Conservation (phyloP, 305 asterid genomes). For the Fraxinus floribunda region DNA sequence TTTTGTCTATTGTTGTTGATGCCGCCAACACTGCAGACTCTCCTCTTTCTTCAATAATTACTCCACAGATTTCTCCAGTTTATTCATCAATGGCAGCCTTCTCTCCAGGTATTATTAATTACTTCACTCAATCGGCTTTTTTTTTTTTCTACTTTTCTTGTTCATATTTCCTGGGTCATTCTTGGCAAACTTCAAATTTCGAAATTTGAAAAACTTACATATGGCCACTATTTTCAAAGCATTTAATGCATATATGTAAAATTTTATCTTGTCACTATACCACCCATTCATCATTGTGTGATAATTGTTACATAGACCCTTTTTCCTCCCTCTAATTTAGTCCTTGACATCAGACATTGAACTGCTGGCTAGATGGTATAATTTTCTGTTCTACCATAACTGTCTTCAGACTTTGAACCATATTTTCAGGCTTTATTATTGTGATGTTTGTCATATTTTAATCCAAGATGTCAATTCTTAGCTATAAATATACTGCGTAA, state of each 20-base stretch:
- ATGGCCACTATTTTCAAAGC: constrained; percentile 21
- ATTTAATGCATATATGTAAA: constrained; percentile 16
- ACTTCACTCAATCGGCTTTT: background rate
- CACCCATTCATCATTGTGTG: background rate
- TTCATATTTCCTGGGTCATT: background rate
- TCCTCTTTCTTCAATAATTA: constrained; percentile 21
- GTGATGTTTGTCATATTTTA: background rate
- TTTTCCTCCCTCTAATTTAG: background rate
- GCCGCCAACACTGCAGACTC: constrained; percentile 23
- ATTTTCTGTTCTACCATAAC: background rate
- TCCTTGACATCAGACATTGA: background rate
- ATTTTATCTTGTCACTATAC: background rate
- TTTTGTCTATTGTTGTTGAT: constrained; percentile 2
- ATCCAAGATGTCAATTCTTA: constrained; percentile 10
- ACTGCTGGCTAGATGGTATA: background rate
- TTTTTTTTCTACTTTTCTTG: background rate
- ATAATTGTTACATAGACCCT: background rate
- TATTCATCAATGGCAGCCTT: constrained; percentile 25
- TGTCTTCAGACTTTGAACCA: constrained; percentile 1
- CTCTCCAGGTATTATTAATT: constrained; percentile 37
- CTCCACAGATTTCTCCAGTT: constrained; percentile 27
- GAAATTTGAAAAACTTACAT: background rate
- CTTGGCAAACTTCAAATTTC: constrained; percentile 12
- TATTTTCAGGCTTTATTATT: background rate
- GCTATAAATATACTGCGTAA: background rate